Evolutionary conservation across 139 green algal species (phyloP).

Genomic region (Astrephomene gubernaculifera): DNA sequence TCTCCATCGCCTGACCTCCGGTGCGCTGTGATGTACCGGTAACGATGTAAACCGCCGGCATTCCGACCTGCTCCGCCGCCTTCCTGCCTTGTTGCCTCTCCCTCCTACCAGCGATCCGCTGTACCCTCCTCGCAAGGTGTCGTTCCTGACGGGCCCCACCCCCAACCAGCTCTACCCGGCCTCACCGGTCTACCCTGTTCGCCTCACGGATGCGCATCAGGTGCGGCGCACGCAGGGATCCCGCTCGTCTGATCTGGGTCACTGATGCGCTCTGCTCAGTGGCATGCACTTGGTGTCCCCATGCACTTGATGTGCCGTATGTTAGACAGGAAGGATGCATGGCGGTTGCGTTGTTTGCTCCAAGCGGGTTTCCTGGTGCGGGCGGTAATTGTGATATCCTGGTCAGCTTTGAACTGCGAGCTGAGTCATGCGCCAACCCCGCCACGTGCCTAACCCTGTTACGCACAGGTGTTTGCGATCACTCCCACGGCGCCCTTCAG

Average conservation of each 20-base stretch:
- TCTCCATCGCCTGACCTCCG: no score
- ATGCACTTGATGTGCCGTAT: background rate
- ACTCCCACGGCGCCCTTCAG: constrained; percentile 9
- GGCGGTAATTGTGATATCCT: no score
- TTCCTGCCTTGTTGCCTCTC: no score
- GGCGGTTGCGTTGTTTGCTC: no score
- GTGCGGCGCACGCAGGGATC: background rate
- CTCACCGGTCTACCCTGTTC: constrained; percentile 30
- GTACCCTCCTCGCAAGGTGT: constrained; percentile 35
- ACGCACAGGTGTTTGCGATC: constrained; percentile 26
- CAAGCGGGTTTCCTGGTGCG: no score
- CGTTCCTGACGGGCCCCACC: constrained; percentile 44
- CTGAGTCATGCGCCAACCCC: background rate
- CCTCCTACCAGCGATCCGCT: constrained; percentile 38
- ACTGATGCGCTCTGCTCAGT: background rate
- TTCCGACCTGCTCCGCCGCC: no score
- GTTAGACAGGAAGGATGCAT: background rate
- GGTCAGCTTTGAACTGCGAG: background rate
- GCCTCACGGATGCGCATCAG: constrained; percentile 31
- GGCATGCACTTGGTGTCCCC: background rate
- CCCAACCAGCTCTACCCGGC: constrained; percentile 54
- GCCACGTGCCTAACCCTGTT: background rate
- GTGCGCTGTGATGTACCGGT: no score
- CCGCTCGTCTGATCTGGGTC: background rate
- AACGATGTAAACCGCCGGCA: no score